Evolutionary conservation across 164 flowering plant genomes (phyloP).

Genomic region (Piper longum): DNA sequence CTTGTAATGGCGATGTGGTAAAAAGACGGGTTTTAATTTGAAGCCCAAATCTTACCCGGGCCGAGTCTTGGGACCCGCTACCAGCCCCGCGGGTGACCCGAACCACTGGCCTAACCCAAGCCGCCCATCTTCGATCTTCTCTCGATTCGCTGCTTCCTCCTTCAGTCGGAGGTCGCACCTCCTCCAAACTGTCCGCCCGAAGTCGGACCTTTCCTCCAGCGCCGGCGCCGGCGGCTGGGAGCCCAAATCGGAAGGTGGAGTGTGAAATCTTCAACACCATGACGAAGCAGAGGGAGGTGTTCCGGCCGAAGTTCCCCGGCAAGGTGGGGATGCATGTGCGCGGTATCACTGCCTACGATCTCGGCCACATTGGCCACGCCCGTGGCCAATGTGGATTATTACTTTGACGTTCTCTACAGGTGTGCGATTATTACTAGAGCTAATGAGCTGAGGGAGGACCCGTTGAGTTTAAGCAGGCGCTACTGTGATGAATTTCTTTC

Average conservation of each 20-base stretch:
- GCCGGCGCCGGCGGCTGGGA: not conserved
- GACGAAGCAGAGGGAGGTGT: constrained; percentile 56
- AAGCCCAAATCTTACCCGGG: too few species aligned
- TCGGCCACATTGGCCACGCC: constrained; percentile 85
- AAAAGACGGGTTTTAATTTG: too few species aligned
- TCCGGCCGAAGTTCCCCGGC: constrained; percentile 32
- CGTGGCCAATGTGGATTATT: too few species aligned
- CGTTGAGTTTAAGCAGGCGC: constrained; percentile 70
- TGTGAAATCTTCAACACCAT: constrained; percentile 37
- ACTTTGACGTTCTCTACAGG: constrained; percentile 73
- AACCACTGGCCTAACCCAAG: too few species aligned
- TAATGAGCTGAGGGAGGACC: constrained; percentile 74
- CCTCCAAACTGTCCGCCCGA: not conserved
- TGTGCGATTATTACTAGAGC: constrained; percentile 39
- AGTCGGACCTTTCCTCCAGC: not conserved
- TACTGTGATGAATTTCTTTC: constrained; percentile 69
- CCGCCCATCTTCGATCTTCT: not conserved
- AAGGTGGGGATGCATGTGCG: constrained; percentile 66
- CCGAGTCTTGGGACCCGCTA: too few species aligned
- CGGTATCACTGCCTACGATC: constrained; percentile 65
- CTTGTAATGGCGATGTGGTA: too few species aligned
- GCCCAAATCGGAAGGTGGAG: not conserved
- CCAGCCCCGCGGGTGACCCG: too few species aligned
- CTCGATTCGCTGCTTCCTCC: not conserved
- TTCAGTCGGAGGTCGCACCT: not conserved